Evolutionary conservation across 1,139 yeast species (phyloP).

Genomic region (Magnusiomyces fungicola): DNA sequence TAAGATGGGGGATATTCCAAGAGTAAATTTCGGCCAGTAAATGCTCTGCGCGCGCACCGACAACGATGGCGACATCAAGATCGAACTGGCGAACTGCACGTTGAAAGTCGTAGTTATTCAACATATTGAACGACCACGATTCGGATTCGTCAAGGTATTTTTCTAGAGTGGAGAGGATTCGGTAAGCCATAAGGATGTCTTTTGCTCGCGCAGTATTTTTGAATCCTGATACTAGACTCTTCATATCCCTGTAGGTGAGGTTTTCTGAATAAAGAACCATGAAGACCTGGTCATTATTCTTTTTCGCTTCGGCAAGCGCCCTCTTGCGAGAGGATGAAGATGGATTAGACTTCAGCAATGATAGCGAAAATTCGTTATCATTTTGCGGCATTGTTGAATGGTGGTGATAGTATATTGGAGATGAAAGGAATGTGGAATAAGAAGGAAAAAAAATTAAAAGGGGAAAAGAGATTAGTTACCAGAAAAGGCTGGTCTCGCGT

Average conservation of each 20-base stretch:
- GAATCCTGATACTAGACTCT: constrained; percentile 23
- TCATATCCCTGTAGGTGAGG: constrained; percentile 24
- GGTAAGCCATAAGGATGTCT: constrained; percentile 27
- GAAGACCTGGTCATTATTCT: constrained; percentile 26
- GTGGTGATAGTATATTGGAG: background rate
- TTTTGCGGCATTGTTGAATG: background rate
- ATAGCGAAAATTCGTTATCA: constrained; percentile 1
- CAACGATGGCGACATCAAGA: constrained; percentile 30
- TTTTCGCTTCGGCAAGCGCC: constrained; percentile 4
- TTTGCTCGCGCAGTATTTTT: constrained; percentile 22
- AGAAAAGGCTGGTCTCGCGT: background rate
- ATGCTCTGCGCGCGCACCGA: constrained; percentile 25
- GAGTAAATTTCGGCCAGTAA: constrained; percentile 26
- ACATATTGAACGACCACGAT: constrained; percentile 28
- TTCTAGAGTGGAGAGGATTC: constrained; percentile 25
- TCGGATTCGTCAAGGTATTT: constrained; percentile 27
- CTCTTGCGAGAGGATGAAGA: constrained; percentile 2
- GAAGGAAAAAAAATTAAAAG: background rate
- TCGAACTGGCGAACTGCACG: constrained; percentile 28
- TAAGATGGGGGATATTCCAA: constrained; percentile 31
- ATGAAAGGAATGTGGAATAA: too few relatives aligned
- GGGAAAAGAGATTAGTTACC: background rate
- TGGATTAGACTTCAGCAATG: constrained; percentile 4
- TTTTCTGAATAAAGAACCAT: constrained; percentile 21
- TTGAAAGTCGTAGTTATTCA: constrained; percentile 27